These are phyloP conservation scores for Cephaloascus fragrans DNA, from an alignment of 805 yeast species.

Conservation along the genomic window DNA sequence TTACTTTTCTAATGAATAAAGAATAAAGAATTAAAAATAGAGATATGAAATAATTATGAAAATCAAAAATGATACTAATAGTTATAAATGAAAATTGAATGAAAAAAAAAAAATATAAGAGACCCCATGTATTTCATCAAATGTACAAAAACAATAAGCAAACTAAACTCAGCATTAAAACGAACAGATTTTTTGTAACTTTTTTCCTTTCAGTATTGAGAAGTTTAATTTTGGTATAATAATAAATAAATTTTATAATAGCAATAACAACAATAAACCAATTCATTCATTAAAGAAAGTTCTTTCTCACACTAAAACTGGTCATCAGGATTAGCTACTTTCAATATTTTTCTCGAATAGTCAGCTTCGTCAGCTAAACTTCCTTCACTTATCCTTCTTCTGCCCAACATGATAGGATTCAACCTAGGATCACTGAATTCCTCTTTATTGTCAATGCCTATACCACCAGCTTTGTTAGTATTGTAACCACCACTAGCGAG, in stretches of 20 bases:
- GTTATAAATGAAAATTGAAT: too few relatives aligned
- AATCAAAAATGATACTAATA: too few relatives aligned
- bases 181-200: neutral
- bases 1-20: too few relatives aligned
- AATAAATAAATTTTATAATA: too few relatives aligned
- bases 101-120: neutral
- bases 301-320: constrained; percentile 3
- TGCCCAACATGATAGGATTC: constrained; percentile 71
- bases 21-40: too few relatives aligned
- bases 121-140: neutral
- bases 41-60: too few relatives aligned
- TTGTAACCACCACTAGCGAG: constrained; percentile 10
- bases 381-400: constrained; percentile 78
- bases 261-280: too few relatives aligned
- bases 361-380: constrained; percentile 81
- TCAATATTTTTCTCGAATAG: constrained; percentile 67
- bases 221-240: too few relatives aligned
- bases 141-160: neutral
- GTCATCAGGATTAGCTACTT: constrained; percentile 85
- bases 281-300: too few relatives aligned
- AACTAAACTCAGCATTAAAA: neutral
- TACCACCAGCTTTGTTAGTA: constrained; percentile 1
- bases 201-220: too few relatives aligned
- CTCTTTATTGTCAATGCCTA: constrained; percentile 3
- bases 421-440: constrained; percentile 47